Base-by-base conservation (phyloP, 1,284 basidiomycete species). In the Ceratobasidium sp. region DNA sequence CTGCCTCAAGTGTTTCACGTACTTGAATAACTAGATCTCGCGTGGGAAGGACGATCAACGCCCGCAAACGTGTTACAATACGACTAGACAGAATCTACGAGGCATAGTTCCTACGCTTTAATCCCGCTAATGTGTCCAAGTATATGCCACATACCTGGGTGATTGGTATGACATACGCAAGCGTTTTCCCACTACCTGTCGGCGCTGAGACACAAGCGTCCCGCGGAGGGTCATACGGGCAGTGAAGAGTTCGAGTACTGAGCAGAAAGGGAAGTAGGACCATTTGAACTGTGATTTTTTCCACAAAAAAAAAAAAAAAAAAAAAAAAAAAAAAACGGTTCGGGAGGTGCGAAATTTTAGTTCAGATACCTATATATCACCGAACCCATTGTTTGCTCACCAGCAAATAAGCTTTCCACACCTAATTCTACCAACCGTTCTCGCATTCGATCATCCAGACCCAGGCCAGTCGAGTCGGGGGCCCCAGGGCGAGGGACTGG, bases 181-280 rank as follows among this genome's bases (percentile, higher is more conserved):
- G 84, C 0, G 96, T 99, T 82, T 99, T 99, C 0, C 96, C 96
- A 76, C 94, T 96, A 38, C 96, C 96, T 0, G 96, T 99, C 0
- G 97, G 97, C 0, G 97, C 97, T 5, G 95, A 97, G n/a, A 97
- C 92, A 77, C 96, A 96, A 9, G 96, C 85, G 80, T 99, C 97
- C 49, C 86, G 85, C 28, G 90, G 90, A 30, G 87, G 85, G 66
- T 86, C 80, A 76, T 88, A 90, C 0, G 92, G 90, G 16, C 87
- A 84, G 77, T 95, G 94, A 2, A 97, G 82, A 73, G 75, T 64
- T 44, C 51, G 60, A 38, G 46, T 73, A 53, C 11, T 84, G 82
- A 95, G 84, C 3, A 97, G 82, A 76, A 92, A 88, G 0, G 94
- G 94, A 0, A 96, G 82, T 8, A 95, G 85, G 16, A 85, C 85